Evolutionary conservation across 441 rosid species (phyloP).

Genomic region (Capsella rubella): DNA sequence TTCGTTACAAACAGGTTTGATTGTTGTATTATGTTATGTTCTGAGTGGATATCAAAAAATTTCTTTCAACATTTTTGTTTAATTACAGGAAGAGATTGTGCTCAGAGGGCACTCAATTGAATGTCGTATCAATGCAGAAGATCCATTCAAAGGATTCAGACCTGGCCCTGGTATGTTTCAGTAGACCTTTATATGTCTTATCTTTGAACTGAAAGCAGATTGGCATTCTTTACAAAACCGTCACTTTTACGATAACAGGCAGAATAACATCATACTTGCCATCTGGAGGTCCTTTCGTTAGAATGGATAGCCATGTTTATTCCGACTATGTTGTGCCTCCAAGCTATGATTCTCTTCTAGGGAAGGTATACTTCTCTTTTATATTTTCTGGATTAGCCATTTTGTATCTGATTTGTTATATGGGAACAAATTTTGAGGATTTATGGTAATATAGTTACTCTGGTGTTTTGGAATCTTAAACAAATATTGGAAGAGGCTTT

Average conservation of each 20-base stretch:
- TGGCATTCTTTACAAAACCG: background rate
- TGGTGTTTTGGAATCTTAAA: background rate
- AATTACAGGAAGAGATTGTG: slow-evolving; percentile 82
- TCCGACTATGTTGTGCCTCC: slow-evolving; percentile 98
- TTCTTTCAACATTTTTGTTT: background rate
- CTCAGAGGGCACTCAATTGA: slow-evolving; percentile 98
- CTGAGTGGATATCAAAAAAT: background rate
- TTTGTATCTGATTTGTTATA: slow-evolving; percentile 3
- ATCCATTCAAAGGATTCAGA: slow-evolving; percentile 92
- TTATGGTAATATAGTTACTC: slow-evolving; percentile 3
- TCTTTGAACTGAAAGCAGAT: slow-evolving; percentile 17
- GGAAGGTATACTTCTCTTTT: slow-evolving; percentile 66
- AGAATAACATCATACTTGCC: slow-evolving; percentile 94
- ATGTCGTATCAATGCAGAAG: slow-evolving; percentile 99
- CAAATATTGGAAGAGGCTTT: background rate
- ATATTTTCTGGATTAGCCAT: background rate
- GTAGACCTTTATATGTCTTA: slow-evolving; percentile 3
- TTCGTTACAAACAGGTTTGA: slow-evolving; percentile 78
- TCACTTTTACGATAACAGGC: slow-evolving; percentile 54
- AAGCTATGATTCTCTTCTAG: slow-evolving; percentile 95
- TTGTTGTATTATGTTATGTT: slow-evolving; percentile 3
- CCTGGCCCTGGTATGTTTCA: slow-evolving; percentile 87
- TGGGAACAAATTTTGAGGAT: background rate
- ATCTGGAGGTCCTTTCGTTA: slow-evolving; percentile 97
- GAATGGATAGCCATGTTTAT: slow-evolving; percentile 99